Conservation (phyloP, 2,329 filamentous ascomycete species). For the Epichloe baconii region DNA sequence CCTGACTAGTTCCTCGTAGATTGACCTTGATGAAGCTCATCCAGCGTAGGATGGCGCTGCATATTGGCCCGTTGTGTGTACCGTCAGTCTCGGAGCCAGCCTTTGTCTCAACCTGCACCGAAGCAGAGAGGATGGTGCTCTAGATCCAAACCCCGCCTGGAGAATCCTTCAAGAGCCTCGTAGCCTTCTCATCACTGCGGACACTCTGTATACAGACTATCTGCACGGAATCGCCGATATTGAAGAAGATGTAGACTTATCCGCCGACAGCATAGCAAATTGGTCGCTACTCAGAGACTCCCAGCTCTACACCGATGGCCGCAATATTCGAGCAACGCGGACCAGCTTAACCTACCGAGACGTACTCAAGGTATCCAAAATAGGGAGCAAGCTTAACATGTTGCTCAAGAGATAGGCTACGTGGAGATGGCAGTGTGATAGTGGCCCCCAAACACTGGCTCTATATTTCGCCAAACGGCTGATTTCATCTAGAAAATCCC, state of each 20-base stretch:
- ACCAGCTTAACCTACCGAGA: conserved; percentile 74
- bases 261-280: conserved; percentile 50
- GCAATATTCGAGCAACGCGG: conserved; percentile 44
- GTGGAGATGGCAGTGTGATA: background rate
- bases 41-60: conserved; percentile 56
- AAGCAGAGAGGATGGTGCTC: conserved; percentile 46
- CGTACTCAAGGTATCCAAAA: conserved; percentile 66
- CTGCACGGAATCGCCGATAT: conserved; percentile 63
- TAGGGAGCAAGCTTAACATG: conserved; percentile 53
- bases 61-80: conserved; percentile 81
- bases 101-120: conserved; percentile 67
- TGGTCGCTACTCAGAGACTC: conserved; percentile 51
- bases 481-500: conserved; percentile 37
- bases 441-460: background rate
- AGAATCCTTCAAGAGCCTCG: conserved; percentile 71
- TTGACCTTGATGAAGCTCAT: conserved; percentile 18
- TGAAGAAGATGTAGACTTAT: conserved; percentile 52
- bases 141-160: conserved; percentile 37
- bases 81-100: conserved; percentile 68
- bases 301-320: conserved; percentile 33
- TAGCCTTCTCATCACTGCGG: conserved; percentile 63
- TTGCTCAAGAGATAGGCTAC: conserved; percentile 22
- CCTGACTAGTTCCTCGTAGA: conserved; percentile 8
- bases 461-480: background rate
- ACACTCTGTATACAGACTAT: conserved; percentile 53